A percentile compares a stretch with the other conserved stretches of the same genome.
These are phyloP conservation scores for Emergomyces orientalis DNA, from an alignment of 2,329 filamentous ascomycete genomes.

Conservation along the genomic window DNA sequence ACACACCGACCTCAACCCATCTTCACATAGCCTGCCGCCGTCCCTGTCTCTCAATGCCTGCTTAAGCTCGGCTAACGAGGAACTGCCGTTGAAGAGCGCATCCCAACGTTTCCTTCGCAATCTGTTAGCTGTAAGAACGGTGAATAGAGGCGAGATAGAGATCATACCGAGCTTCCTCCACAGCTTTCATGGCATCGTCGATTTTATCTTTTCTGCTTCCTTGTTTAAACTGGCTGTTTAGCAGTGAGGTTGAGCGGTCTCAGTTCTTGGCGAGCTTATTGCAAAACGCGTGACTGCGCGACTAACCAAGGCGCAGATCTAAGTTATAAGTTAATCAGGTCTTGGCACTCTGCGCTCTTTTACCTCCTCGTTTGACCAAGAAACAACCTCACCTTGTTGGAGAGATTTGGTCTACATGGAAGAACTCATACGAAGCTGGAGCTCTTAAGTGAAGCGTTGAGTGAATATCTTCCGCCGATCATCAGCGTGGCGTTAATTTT, in stretches of 20 bases:
- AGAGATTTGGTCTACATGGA: background rate
- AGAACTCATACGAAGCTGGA: too few relatives aligned
- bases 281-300: background rate
- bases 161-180: conserved; percentile 46
- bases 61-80: conserved; percentile 53
- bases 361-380: too few relatives aligned
- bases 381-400: background rate
- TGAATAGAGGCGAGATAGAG: background rate
- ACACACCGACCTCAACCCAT: conserved; percentile 73
- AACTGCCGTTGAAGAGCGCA: conserved; percentile 45
- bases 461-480: background rate
- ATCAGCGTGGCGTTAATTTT: background rate
- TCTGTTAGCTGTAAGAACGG: conserved; percentile 15
- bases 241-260: background rate
- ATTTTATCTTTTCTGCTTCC: conserved; percentile 3
- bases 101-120: conserved; percentile 56
- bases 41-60: conserved; percentile 53
- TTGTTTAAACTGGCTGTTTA: background rate
- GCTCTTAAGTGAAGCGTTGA: background rate
- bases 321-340: background rate
- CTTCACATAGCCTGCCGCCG: conserved; percentile 53
- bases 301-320: background rate
- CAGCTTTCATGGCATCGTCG: conserved; percentile 42
- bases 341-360: background rate
- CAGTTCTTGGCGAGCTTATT: background rate